Evolutionary conservation across 2,329 filamentous ascomycete genomes (phyloP), one percentile per base, ranked within the genome.

Genomic region (Zalaria obscura): DNA sequence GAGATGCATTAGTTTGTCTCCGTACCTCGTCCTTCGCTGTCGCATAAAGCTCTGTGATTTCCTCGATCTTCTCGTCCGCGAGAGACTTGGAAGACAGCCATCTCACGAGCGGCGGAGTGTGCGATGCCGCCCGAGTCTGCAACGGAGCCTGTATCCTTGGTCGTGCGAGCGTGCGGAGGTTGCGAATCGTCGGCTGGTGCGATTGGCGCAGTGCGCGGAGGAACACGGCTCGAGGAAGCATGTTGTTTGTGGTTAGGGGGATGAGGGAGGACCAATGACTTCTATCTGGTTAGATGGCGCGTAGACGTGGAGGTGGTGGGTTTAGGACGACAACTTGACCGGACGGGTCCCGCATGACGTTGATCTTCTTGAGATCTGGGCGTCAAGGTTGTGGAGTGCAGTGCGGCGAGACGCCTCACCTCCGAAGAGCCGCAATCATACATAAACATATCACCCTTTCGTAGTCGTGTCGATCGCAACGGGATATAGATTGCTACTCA

Each of bases 21-120:
- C 36, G 28, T 33, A 48, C 46, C 44, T 61, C 59, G 40, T 61
- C 58, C 43, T 54, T 55, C 5, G 59, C 58, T n/a, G 58, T 60
- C 11, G 55, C 52, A 45, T 56, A 64, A 31, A 63, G 51, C 43
- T 64, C 61, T n/a, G 57, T 59, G 39, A 64, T 60, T 35, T 62
- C 59, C 34, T 64, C 61, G 41, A 64, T 61, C 36, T 55, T 57
- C 41, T 58, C 55, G 41, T 64, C 59, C 6, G 57, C 60, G 4
- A 46, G 34, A 4, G 52, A 53, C 41, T 58, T 58, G 36, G 46
- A 42, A 5, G 49, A 53, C 38, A 54, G 48, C 48, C 51, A 52
- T 43, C 51, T 39, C 7, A 51, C 39, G 18, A 50, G 40, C 11
- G 43, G 45, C 35, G 50, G 47, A 3, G 46, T 47, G 44, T 52